Evolutionary conservation across 495 filamentous ascomycete genomes (phyloP).

Genomic region (Thermothielavioides terrestris): DNA sequence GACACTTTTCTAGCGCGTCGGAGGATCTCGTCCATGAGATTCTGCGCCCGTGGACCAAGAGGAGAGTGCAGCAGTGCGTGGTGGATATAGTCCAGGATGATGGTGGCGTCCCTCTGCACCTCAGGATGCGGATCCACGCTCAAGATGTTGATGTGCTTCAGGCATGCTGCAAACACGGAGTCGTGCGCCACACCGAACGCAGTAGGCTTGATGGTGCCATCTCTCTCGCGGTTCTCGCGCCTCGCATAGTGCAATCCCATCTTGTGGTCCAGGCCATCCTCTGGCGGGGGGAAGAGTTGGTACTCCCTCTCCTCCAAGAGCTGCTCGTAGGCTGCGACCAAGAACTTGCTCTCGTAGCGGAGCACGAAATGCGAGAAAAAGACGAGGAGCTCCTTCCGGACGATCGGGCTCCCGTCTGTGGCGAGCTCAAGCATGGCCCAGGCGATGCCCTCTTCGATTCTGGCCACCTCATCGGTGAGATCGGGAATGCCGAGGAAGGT

Average conservation of each 20-base stretch:
- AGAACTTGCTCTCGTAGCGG: conserved; percentile 84
- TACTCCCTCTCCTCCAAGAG: conserved; percentile 75
- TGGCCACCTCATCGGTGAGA: conserved; percentile 79
- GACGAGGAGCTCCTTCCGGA: conserved; percentile 83
- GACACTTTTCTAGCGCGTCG: conserved; percentile 44
- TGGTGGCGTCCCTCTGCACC: conserved; percentile 71
- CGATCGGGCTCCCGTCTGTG: conserved; percentile 83
- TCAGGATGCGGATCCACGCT: conserved; percentile 93
- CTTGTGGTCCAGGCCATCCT: conserved; percentile 48
- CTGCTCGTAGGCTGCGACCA: conserved; percentile 88
- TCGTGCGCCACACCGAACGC: conserved; percentile 62
- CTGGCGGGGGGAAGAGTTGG: conserved; percentile 38
- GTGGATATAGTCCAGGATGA: conserved; percentile 79
- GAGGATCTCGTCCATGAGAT: conserved; percentile 65
- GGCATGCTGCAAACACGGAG: conserved; percentile 82
- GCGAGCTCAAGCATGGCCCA: conserved; percentile 78
- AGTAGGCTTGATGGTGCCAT: conserved; percentile 41
- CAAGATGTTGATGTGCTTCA: conserved; percentile 85
- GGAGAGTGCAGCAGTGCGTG: conserved; percentile 66
- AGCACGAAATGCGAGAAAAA: conserved; percentile 90
- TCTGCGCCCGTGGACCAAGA: conserved; percentile 58
- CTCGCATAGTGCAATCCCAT: conserved; percentile 48
- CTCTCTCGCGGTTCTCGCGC: conserved; percentile 39
- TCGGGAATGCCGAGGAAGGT: conserved; percentile 91
- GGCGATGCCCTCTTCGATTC: conserved; percentile 82